A percentile compares a stretch with the other conserved stretches of the same genome.
phyloP scores from a whole-genome alignment of 2,329 filamentous ascomycete genomes.

The Apiospora hydei region DNA sequence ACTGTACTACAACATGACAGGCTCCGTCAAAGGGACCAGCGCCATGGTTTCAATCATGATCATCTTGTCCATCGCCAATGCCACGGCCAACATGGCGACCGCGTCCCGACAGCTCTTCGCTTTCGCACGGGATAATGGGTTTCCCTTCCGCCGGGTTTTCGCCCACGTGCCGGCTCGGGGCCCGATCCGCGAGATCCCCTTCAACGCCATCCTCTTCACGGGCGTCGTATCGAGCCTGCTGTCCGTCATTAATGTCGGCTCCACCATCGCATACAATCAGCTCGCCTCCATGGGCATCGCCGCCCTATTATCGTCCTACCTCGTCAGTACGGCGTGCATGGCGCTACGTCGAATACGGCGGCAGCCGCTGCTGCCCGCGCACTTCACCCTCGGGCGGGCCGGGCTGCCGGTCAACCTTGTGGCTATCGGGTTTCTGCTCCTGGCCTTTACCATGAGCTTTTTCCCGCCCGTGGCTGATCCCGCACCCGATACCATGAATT shows the following conservation, averaged over 20 bases:
- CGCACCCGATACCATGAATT: slow-evolving; percentile 29
- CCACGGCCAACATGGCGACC: slow-evolving; percentile 46
- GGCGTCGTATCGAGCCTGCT: slow-evolving; percentile 53
- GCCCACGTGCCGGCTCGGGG: slow-evolving; percentile 26
- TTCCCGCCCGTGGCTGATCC: slow-evolving; percentile 24
- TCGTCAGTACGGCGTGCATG: slow-evolving; percentile 55
- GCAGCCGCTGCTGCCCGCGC: slow-evolving; percentile 31
- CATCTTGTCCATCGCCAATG: slow-evolving; percentile 46
- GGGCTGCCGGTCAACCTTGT: slow-evolving; percentile 52
- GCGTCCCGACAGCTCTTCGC: slow-evolving; percentile 49
- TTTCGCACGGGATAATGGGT: slow-evolving; percentile 51
- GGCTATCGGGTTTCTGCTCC: slow-evolving; percentile 51
- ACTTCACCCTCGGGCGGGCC: slow-evolving; percentile 47
- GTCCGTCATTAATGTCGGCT: slow-evolving; percentile 59
- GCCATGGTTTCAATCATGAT: slow-evolving; percentile 55
- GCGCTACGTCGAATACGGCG: slow-evolving; percentile 50
- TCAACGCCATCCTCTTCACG: slow-evolving; percentile 55
- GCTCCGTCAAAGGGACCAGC: slow-evolving; percentile 50
- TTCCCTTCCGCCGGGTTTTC: slow-evolving; percentile 40
- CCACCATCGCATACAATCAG: slow-evolving; percentile 58
- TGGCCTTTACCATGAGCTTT: slow-evolving; percentile 31
- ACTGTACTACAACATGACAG: slow-evolving; percentile 38
- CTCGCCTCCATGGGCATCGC: slow-evolving; percentile 59
- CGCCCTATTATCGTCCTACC: slow-evolving; percentile 59
- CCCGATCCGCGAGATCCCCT: slow-evolving; percentile 44